Conservation (phyloP, 2,329 filamentous ascomycete genomes). For the Scedosporium boydii region DNA sequence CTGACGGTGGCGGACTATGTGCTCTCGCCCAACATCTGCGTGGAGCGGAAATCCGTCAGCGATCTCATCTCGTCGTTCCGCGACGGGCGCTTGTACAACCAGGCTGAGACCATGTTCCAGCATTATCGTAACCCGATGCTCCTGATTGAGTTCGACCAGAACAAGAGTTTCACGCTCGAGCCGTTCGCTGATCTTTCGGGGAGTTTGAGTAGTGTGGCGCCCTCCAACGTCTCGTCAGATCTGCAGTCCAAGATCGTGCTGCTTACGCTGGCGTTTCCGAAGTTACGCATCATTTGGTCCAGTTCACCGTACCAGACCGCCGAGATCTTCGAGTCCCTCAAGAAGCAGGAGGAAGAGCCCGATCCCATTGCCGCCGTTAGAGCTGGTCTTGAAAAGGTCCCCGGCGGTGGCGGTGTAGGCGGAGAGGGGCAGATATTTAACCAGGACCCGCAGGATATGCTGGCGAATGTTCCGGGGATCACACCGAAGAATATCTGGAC, state of each 20-base stretch:
- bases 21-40: constrained; percentile 78
- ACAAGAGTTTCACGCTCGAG: constrained; percentile 93
- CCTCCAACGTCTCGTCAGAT: constrained; percentile 53
- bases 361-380: constrained; percentile 82
- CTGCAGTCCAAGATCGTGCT: constrained; percentile 88
- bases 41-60: constrained; percentile 88
- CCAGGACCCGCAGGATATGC: constrained; percentile 81
- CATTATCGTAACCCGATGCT: constrained; percentile 87
- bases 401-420: constrained; percentile 12
- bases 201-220: constrained; percentile 53
- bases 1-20: constrained; percentile 96
- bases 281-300: constrained; percentile 87
- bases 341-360: constrained; percentile 80
- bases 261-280: constrained; percentile 83
- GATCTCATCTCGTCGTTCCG: constrained; percentile 88
- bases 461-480: constrained; percentile 75
- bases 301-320: constrained; percentile 90
- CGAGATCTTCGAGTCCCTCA: constrained; percentile 90
- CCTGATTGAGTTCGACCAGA: constrained; percentile 94
- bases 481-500: constrained; percentile 68
- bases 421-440: constrained; percentile 46
- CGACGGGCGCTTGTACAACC: constrained; percentile 83
- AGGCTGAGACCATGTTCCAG: constrained; percentile 88
- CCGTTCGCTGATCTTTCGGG: constrained; percentile 60
- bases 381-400: constrained; percentile 52